Evolutionary conservation across 2,329 filamentous ascomycete species (phyloP), one percentile per base, ranked within the genome.

Genomic region (Orbilia brochopaga): DNA sequence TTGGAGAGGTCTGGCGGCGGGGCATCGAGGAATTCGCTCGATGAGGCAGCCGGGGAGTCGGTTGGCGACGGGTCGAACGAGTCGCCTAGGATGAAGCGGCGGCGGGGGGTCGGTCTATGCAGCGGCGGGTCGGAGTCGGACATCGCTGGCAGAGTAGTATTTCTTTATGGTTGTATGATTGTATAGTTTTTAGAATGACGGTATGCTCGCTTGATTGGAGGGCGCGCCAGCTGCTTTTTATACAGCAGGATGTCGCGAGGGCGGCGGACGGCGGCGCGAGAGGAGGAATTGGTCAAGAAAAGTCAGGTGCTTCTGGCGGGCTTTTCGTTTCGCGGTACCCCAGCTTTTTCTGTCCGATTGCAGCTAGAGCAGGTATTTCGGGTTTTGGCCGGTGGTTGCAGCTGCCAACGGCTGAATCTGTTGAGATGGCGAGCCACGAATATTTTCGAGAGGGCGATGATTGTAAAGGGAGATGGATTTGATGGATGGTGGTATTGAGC

Each of bases 1-100:
- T 85, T 88, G 74, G 86, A 82, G 57, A 84, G 80, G 69, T 77
- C 79, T 17, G 78, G 77, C 30, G 80, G 76, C 15, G 76, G 73
- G 62, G 79, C 77, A 27, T 79, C 78, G 42, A 32, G 27, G 27
- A 8, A 32, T 32, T 80, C 76, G 23, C 78, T 77, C 57, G 81
- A 78, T 27, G 79, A 78, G 7, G 82, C 83, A 40, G 81, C 80
- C 73, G 66, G 66, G 37, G 66, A 59, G 48, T 70, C 66, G 50
- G 59, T 59, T 59, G 66, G 66, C 7, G 66, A 70, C 17, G 59
- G 54, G 55, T 70, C 66, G 66, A 70, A 64, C 53, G 50, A 55
- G 50, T 70, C 66, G 37, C 66, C 66, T 15, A 70, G 48, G 54
- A 70, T 64, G 66, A 70, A 70, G 50, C 54, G 53, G 54, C 66